These are phyloP conservation scores for Hymenoscyphus scutula DNA, from an alignment of 2,329 filamentous ascomycete species.

Conservation along the genomic window DNA sequence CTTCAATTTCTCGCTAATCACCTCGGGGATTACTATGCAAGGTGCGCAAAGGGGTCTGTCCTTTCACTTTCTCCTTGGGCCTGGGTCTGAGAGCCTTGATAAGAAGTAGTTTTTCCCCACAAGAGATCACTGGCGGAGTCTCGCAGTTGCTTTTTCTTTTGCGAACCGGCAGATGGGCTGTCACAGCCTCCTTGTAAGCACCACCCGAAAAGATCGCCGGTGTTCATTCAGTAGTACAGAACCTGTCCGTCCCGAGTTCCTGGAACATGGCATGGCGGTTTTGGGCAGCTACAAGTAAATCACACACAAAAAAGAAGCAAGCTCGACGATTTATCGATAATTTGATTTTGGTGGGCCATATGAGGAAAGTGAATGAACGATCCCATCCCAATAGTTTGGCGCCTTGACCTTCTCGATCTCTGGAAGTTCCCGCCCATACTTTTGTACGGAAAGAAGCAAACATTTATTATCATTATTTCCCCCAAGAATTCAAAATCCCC, in stretches of 20 bases:
- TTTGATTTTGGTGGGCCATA: neutral
- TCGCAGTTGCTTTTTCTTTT: neutral
- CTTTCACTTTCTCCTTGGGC: neutral
- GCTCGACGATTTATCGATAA: neutral
- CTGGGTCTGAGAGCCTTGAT: neutral
- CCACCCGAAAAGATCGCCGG: neutral
- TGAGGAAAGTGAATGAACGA: neutral
- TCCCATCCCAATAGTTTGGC: neutral
- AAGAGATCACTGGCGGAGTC: neutral
- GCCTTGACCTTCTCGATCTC: neutral
- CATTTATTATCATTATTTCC: neutral
- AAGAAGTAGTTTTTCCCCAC: neutral
- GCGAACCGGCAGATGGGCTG: neutral
- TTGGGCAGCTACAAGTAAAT: neutral
- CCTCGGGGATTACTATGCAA: neutral
- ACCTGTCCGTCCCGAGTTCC: constrained; percentile 1
- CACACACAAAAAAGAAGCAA: neutral
- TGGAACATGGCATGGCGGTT: neutral
- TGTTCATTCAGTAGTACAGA: neutral
- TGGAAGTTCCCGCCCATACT: neutral
- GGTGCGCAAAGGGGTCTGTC: neutral
- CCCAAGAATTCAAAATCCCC: neutral
- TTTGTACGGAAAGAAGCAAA: neutral
- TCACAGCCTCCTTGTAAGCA: neutral
- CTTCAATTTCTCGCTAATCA: neutral